phyloP scores from a whole-genome alignment of 1,284 basidiomycete genomes.

The Athelia psychrophila region DNA sequence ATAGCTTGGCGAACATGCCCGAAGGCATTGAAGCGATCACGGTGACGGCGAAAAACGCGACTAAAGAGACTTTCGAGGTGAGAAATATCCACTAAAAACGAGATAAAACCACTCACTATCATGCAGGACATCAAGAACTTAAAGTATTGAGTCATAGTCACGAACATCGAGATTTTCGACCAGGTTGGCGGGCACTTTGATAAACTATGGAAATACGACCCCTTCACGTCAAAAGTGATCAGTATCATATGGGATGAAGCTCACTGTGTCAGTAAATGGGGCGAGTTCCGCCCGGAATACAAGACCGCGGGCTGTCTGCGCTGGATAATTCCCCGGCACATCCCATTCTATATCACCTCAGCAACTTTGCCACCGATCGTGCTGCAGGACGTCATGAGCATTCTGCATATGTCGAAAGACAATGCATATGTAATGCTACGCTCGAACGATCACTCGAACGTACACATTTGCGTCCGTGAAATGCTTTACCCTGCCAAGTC shows the following conservation, averaged over 20 bases:
- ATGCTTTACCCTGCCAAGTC: constrained; percentile 18
- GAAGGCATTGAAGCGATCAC: constrained; percentile 9
- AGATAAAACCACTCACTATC: background rate
- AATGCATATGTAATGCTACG: too few species aligned
- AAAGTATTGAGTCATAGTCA: constrained; percentile 6
- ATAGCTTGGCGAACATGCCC: background rate
- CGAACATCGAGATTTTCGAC: too few species aligned
- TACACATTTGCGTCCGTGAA: constrained; percentile 21
- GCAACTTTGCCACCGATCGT: constrained; percentile 6
- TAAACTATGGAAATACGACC: constrained; percentile 3
- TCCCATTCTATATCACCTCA: too few species aligned
- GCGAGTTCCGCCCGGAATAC: constrained; percentile 10
- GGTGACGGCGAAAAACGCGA: too few species aligned
- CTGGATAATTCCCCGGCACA: too few species aligned
- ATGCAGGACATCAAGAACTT: constrained; percentile 1
- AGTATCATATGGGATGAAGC: too few species aligned
- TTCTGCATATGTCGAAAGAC: constrained; percentile 5
- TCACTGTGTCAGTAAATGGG: too few species aligned
- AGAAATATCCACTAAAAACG: background rate
- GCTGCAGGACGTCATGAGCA: constrained; percentile 7
- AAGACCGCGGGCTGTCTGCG: too few species aligned
- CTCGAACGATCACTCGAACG: constrained; percentile 27
- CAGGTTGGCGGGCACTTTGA: constrained; percentile 6
- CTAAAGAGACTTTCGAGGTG: constrained; percentile 10
- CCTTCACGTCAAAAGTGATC: constrained; percentile 1